These are phyloP conservation scores for Paramarasmius palmivorus DNA, from an alignment of 1,284 basidiomycete species.

Conservation along the genomic window DNA sequence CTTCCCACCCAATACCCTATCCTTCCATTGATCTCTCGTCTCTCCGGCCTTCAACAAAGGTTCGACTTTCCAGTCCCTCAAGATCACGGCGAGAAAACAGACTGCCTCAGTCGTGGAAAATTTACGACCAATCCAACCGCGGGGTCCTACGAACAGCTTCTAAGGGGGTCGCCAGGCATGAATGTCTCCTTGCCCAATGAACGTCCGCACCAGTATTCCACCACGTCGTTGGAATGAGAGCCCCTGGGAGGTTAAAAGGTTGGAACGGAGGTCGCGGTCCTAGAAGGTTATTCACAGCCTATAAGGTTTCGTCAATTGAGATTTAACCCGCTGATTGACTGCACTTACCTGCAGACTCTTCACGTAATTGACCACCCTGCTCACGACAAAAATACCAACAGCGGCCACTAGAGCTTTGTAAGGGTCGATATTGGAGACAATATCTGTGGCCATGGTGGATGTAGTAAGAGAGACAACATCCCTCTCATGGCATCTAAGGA, in stretches of 20 bases:
- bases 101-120: conserved; percentile 31
- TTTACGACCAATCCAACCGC: conserved; percentile 24
- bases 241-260: conserved; percentile 24
- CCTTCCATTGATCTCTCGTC: conserved; percentile 11
- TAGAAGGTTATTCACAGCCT: conserved; percentile 22
- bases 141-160: background rate
- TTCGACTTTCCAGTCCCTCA: conserved; percentile 28
- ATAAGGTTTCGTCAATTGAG: no score
- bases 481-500: no score
- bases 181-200: conserved; percentile 13
- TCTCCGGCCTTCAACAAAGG: conserved; percentile 10
- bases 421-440: no score
- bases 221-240: conserved; percentile 22
- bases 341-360: conserved; percentile 5
- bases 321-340: no score
- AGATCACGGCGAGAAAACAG: conserved; percentile 25
- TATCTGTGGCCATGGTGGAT: no score
- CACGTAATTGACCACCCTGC: conserved; percentile 5
- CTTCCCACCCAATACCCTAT: conserved; percentile 14
- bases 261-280: conserved; percentile 26
- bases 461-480: no score
- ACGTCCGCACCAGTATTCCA: conserved; percentile 16
- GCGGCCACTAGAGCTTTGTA: background rate
- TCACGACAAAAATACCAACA: conserved; percentile 3
- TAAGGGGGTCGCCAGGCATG: background rate